Percentiles rank a stretch among this genome's conserved stretches.
Conservation (phyloP, 108 stramenopile genomes). For the Cyclostephanos invisitatus region DNA sequence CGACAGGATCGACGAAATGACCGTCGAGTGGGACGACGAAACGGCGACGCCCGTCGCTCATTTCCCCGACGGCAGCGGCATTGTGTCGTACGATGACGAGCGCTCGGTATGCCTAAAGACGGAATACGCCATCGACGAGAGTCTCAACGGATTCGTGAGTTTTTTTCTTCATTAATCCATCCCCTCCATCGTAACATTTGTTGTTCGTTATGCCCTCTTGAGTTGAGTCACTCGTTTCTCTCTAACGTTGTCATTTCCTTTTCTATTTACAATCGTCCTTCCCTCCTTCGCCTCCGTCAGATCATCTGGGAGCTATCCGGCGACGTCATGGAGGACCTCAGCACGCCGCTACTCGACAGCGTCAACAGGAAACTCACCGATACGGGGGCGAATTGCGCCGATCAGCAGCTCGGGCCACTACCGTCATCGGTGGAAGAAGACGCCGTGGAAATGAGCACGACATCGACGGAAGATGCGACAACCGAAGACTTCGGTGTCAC, state of each 20-base stretch:
- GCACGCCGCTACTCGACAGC: constrained; percentile 41
- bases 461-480: background rate
- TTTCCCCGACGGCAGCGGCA: constrained; percentile 23
- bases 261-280: background rate
- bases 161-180: too few relatives aligned
- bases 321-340: constrained; percentile 39
- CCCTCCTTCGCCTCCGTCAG: constrained; percentile 6
- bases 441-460: background rate
- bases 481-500: too few relatives aligned
- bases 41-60: constrained; percentile 24
- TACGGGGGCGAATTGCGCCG: constrained; percentile 23
- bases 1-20: constrained; percentile 26
- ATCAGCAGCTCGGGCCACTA: constrained; percentile 10
- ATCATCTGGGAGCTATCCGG: constrained; percentile 36
- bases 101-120: constrained; percentile 24
- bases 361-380: constrained; percentile 33
- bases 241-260: too few relatives aligned
- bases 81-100: constrained; percentile 36
- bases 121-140: constrained; percentile 13
- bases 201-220: too few relatives aligned
- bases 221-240: too few relatives aligned
- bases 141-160: constrained; percentile 25
- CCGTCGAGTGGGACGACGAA: constrained; percentile 29
- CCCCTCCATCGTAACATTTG: too few relatives aligned
- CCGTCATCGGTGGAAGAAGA: background rate